These are phyloP conservation scores for Puccinia polysora DNA, from an alignment of 1,284 basidiomycete genomes.

Conservation along the genomic window DNA sequence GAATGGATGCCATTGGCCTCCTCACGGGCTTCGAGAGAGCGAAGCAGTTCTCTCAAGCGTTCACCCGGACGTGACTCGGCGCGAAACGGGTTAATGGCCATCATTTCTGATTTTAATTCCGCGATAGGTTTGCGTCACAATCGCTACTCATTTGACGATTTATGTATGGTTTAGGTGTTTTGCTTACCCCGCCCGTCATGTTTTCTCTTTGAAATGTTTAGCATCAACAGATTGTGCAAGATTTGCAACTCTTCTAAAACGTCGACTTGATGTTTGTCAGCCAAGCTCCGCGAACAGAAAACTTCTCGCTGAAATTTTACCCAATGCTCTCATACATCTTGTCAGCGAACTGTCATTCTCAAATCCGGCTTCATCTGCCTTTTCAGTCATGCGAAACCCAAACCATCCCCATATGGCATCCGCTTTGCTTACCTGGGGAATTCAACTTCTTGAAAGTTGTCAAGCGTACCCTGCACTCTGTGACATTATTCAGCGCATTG, in stretches of 20 bases:
- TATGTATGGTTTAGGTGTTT: background rate
- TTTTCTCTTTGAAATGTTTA: constrained; percentile 1
- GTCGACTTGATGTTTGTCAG: constrained; percentile 33
- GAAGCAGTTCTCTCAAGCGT: constrained; percentile 30
- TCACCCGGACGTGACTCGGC: constrained; percentile 38
- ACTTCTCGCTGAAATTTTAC: constrained; percentile 35
- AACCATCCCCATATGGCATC: constrained; percentile 32
- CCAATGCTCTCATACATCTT: constrained; percentile 22
- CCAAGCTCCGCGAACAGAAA: constrained; percentile 41
- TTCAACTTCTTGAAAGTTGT: constrained; percentile 35
- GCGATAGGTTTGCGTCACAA: constrained; percentile 28
- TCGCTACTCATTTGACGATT: background rate
- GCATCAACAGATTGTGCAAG: constrained; percentile 32
- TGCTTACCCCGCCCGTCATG: background rate
- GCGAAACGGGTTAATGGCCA: constrained; percentile 39
- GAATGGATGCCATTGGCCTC: constrained; percentile 44
- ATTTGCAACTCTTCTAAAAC: constrained; percentile 15
- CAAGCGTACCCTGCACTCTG: constrained; percentile 24
- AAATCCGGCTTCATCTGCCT: background rate
- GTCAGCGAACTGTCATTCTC: constrained; percentile 27
- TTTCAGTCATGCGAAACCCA: background rate
- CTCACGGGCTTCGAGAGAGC: constrained; percentile 14
- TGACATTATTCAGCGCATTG: constrained; percentile 24
- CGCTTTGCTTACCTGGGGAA: constrained; percentile 32
- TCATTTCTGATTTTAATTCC: constrained; percentile 29